A percentile compares a stretch with the other conserved stretches of the same genome.
Evolutionary conservation across 805 yeast genomes (phyloP).

Genomic region (Saccharomycopsis lassenensis): DNA sequence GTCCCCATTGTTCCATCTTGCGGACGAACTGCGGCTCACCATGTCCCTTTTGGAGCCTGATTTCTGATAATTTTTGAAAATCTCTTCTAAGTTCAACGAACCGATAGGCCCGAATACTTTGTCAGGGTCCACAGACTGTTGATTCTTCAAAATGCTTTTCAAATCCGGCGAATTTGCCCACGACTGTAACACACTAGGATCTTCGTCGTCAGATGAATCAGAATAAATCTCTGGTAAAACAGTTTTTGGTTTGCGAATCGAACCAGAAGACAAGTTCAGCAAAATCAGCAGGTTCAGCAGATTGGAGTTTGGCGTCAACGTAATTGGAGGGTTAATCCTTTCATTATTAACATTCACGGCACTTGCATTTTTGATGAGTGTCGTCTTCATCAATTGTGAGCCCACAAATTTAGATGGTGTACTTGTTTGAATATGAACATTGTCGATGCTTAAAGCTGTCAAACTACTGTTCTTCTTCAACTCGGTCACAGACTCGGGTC

Average conservation of each 20-base stretch:
- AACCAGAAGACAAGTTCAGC: neutral
- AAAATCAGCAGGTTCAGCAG: neutral
- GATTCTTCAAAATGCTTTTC: conserved; percentile 31
- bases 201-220: conserved; percentile 45
- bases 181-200: conserved; percentile 35
- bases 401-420: conserved; percentile 14
- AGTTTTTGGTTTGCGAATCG: conserved; percentile 14
- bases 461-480: neutral
- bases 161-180: conserved; percentile 59
- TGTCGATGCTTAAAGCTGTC: neutral
- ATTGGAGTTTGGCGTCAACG: conserved; percentile 11
- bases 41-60: neutral
- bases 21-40: conserved; percentile 10
- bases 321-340: conserved; percentile 11
- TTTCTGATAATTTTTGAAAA: conserved; percentile 41
- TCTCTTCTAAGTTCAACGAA: conserved; percentile 55
- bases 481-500: too few relatives aligned
- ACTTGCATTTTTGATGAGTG: conserved; percentile 13
- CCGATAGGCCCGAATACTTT: conserved; percentile 67
- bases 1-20: conserved; percentile 12
- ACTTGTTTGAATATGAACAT: conserved; percentile 1
- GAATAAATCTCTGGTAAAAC: conserved; percentile 37
- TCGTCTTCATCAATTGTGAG: conserved; percentile 17
- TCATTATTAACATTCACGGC: conserved; percentile 4
- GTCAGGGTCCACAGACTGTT: conserved; percentile 52